These are phyloP conservation scores for Arthrocladium fulminans DNA, from an alignment of 2,329 filamentous ascomycete species.

Conservation along the genomic window DNA sequence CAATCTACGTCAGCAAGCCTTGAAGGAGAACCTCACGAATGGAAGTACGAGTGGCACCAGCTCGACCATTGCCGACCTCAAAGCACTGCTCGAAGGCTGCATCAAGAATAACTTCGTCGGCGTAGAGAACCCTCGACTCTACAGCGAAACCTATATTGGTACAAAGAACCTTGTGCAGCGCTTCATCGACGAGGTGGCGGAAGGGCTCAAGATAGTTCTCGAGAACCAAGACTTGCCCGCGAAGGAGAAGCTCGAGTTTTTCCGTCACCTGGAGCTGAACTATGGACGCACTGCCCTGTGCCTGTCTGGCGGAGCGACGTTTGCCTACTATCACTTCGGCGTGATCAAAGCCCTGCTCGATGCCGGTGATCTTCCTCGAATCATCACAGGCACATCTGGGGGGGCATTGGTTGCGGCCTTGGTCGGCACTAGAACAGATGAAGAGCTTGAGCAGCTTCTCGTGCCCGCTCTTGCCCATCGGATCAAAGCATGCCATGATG, in stretches of 20 bases:
- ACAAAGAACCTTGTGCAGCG: conserved; percentile 92
- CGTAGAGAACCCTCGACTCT: conserved; percentile 86
- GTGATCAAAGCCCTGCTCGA: conserved; percentile 85
- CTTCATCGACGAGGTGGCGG: conserved; percentile 64
- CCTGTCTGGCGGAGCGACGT: conserved; percentile 83
- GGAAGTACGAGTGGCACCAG: conserved; percentile 22
- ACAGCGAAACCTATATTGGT: conserved; percentile 94
- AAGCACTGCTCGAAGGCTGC: conserved; percentile 71
- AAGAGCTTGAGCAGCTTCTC: conserved; percentile 75
- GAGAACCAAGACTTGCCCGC: conserved; percentile 56
- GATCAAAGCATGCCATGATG: conserved; percentile 78
- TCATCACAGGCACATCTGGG: conserved; percentile 93
- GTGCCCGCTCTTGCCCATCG: conserved; percentile 76
- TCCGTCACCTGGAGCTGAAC: conserved; percentile 83
- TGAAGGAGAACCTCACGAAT: conserved; percentile 28
- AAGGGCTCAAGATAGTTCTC: conserved; percentile 57
- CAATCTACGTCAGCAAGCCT: conserved; percentile 33
- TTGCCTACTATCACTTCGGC: conserved; percentile 95
- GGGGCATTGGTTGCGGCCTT: conserved; percentile 83
- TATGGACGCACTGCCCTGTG: conserved; percentile 89
- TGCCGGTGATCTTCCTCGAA: conserved; percentile 73
- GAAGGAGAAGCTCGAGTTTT: conserved; percentile 69
- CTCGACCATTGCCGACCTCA: conserved; percentile 62
- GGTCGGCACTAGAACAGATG: conserved; percentile 80
- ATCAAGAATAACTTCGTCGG: conserved; percentile 98